phyloP scores from a whole-genome alignment of 2,329 filamentous ascomycete genomes.

The Aspergillus caelatus region DNA sequence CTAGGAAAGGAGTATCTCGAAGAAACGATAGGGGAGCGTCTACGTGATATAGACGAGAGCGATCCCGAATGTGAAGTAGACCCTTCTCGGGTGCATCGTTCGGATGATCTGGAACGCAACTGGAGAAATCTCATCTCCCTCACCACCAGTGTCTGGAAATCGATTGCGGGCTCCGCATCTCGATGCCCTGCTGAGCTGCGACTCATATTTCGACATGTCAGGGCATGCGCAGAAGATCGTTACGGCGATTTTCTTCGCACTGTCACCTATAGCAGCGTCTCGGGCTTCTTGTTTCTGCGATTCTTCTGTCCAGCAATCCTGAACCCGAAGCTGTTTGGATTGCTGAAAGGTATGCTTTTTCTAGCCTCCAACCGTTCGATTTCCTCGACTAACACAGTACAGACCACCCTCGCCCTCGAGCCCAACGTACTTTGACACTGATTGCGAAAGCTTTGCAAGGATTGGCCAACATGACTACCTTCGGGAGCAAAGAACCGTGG shows the following conservation, averaged over 20 bases:
- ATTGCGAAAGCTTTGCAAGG: constrained; percentile 92
- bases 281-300: constrained; percentile 88
- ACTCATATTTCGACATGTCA: constrained; percentile 85
- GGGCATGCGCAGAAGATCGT: constrained; percentile 88
- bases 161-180: constrained; percentile 73
- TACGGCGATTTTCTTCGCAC: constrained; percentile 91
- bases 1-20: constrained; percentile 91
- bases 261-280: constrained; percentile 90
- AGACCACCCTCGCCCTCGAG: constrained; percentile 80
- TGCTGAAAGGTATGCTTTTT: constrained; percentile 64
- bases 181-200: constrained; percentile 80
- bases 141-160: constrained; percentile 83
- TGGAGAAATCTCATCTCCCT: constrained; percentile 76
- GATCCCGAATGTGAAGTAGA: constrained; percentile 96
- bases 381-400: constrained; percentile 30
- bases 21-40: constrained; percentile 80
- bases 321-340: constrained; percentile 89
- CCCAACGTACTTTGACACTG: constrained; percentile 85
- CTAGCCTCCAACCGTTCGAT: constrained; percentile 2
- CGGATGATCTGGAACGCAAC: constrained; percentile 77
- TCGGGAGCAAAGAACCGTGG: constrained; percentile 95
- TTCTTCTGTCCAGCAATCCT: constrained; percentile 97
- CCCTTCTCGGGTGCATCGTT: constrained; percentile 70
- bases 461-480: constrained; percentile 85
- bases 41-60: constrained; percentile 84